Evolutionary conservation across 179 eudicot genomes (phyloP), one percentile per base, ranked within the genome.

Genomic region (Silene noctiflora): DNA sequence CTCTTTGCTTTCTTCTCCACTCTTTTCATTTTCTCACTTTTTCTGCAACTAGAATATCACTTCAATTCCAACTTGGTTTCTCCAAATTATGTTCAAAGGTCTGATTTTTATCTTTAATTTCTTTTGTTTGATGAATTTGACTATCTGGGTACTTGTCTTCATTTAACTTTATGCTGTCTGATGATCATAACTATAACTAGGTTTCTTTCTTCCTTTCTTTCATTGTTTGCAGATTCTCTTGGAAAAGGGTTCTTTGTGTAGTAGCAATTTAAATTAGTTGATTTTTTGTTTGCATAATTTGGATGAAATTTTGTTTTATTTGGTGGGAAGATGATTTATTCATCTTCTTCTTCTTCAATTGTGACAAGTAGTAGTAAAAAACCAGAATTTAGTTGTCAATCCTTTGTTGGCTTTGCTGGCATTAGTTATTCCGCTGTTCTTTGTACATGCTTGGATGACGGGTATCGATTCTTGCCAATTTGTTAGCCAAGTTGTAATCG

Each of bases 31-130:
- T 9, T 21, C 74, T 17, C 31, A 16, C 46, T 56, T 31, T 80
- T 72, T 22, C 3, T 4, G 65, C 24, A 17, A 9, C 29, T n/a
- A 19, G 20, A 44, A 72, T 63, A 59, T 13, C 80, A 8, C 53
- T 46, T 46, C 53, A 42, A 42, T 46, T 58, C 35, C 77, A 72
- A 69, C 71, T 81, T 70, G 67, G 63, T 29, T 66, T 21, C 59
- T 67, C 3, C 39, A 25, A 1, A 1, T 76, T 73, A 29, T 44
- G 60, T 24, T 20, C 42, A 63, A 51, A 42, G 59, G 67, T 77
- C 1, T 33, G 9, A 8, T n/a, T 8, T 80, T 21, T 77, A 16
- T 73, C 0, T 27, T 14, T 22, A 31, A n/a, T 67, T 77, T 29
- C 4, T 55, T 4, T 44, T 4, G 3, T 2, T 25, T 35, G 2